Percentiles rank a stretch among this genome's conserved stretches.
phyloP scores from a whole-genome alignment of 176 grass and related monocot genomes.

The Metroxylon sagu region DNA sequence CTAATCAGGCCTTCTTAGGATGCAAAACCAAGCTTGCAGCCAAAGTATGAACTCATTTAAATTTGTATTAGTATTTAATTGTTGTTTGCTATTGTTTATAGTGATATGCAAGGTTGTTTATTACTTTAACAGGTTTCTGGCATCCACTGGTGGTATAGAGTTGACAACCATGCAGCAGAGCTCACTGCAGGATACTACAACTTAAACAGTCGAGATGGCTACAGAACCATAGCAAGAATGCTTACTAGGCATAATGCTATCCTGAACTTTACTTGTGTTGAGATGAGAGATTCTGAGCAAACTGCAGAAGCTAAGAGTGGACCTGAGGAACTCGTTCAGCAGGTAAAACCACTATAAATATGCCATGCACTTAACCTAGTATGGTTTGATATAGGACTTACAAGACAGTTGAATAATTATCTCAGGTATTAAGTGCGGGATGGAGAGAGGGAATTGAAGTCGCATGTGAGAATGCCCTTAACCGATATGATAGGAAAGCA shows the following conservation, averaged over 20 bases:
- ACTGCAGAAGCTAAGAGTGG: constrained; percentile 40
- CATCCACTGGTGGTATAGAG: constrained; percentile 85
- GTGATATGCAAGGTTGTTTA: not conserved
- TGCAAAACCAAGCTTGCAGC: constrained; percentile 59
- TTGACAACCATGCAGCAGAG: constrained; percentile 80
- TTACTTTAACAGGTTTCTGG: constrained; percentile 44
- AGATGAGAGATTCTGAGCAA: constrained; percentile 77
- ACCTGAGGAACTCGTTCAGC: constrained; percentile 80
- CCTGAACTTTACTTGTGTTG: constrained; percentile 87
- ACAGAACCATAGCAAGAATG: constrained; percentile 69
- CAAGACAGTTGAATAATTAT: no score
- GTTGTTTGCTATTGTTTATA: not conserved
- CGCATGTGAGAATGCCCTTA: constrained; percentile 69
- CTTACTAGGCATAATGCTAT: constrained; percentile 51
- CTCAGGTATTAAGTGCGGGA: constrained; percentile 66
- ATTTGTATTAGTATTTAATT: no score
- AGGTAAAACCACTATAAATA: constrained; percentile 30
- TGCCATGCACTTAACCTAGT: not conserved
- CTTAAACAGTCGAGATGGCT: constrained; percentile 62
- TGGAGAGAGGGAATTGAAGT: constrained; percentile 80
- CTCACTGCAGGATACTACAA: constrained; percentile 83
- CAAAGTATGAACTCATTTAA: constrained; percentile 31
- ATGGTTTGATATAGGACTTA: no score
- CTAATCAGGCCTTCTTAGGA: constrained; percentile 63
- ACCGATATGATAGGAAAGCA: constrained; percentile 57